Evolutionary conservation across 805 yeast species (phyloP).

Genomic region (Sugiyamaella boreocaroliniensis): DNA sequence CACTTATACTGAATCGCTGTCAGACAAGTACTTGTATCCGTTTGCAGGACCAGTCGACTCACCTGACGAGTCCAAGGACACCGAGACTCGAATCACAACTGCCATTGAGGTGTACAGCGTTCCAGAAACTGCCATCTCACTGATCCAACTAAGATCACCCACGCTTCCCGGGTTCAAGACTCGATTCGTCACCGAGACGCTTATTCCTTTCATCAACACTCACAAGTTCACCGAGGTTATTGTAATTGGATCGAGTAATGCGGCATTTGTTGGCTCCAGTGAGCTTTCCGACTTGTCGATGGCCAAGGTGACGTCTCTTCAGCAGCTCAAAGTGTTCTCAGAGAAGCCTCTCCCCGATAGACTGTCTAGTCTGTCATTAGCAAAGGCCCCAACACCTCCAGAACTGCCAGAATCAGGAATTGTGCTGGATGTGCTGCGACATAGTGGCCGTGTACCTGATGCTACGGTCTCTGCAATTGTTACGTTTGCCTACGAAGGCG

Average conservation of each 20-base stretch:
- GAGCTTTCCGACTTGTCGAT: background rate
- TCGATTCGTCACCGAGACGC: constrained; percentile 45
- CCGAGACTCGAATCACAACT: constrained; percentile 41
- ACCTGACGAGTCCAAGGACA: constrained; percentile 1
- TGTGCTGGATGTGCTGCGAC: constrained; percentile 22
- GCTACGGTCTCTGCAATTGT: constrained; percentile 28
- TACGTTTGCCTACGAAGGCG: constrained; percentile 81
- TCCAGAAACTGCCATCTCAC: constrained; percentile 36
- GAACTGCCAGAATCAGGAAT: constrained; percentile 32
- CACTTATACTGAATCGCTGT: constrained; percentile 47
- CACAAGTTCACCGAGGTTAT: constrained; percentile 41
- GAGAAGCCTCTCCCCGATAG: constrained; percentile 10
- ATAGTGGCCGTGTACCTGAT: background rate
- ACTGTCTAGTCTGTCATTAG: constrained; percentile 6
- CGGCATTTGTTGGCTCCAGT: constrained; percentile 35
- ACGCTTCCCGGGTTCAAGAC: constrained; percentile 56
- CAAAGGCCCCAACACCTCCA: constrained; percentile 10
- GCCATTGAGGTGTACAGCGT: constrained; percentile 58
- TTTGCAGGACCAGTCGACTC: constrained; percentile 74
- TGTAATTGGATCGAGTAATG: constrained; percentile 67
- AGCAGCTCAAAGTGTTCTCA: constrained; percentile 11
- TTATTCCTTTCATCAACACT: constrained; percentile 43
- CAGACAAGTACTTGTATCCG: constrained; percentile 63
- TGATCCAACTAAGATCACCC: constrained; percentile 83
- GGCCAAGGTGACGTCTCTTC: background rate